Evolutionary conservation across 495 filamentous ascomycete genomes (phyloP), one percentile per base, ranked within the genome.

Genomic region (Filosporella fistucella): DNA sequence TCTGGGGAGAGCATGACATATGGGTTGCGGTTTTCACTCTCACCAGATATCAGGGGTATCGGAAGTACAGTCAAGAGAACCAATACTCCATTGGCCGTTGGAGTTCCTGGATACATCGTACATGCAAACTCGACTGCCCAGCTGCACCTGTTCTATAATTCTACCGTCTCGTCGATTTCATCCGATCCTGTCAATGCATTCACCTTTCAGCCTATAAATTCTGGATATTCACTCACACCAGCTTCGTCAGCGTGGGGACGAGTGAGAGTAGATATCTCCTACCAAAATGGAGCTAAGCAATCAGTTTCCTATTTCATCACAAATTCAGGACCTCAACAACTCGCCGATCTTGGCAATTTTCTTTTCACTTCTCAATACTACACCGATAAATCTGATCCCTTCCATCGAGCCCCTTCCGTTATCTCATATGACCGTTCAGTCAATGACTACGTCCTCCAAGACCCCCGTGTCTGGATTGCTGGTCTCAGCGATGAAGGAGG

Each of bases 401-500:
- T 78, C 42, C 55, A 62, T 11, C 67, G 73, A 13, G 62, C 68
- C 4, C 68, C 68, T 1, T 76, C 73, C 0, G 58, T 73, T 33
- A 73, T 78, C 49, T 67, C 68, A 8, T 76, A 75, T 49, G 72
- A 78, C 35, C 63, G 65, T 36, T 63, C 68, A 10, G 44, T 59
- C 3, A 42, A 60, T 1, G 51, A 54, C 13, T 61, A 63, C 18
- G 71, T 75, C 29, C 56, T 65, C 1, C 73, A 78, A 50, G 73
- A 78, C 28, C 52, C 60, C 5, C 68, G 74, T 0, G 71, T 72
- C 16, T 78, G 74, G 74, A 74, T 76, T 20, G 65, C 72, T 6
- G 73, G 73, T 2, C 60, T 77, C 4, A 72, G 68, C 48, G 72
- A 76, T 44, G 75, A 78, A 64, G 74, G 68, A 14, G 74, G 73